Percentiles rank a stretch among this genome's conserved stretches.
These are phyloP conservation scores for Hanseniaspora vineae DNA, from an alignment of 805 yeast genomes.

Conservation along the genomic window DNA sequence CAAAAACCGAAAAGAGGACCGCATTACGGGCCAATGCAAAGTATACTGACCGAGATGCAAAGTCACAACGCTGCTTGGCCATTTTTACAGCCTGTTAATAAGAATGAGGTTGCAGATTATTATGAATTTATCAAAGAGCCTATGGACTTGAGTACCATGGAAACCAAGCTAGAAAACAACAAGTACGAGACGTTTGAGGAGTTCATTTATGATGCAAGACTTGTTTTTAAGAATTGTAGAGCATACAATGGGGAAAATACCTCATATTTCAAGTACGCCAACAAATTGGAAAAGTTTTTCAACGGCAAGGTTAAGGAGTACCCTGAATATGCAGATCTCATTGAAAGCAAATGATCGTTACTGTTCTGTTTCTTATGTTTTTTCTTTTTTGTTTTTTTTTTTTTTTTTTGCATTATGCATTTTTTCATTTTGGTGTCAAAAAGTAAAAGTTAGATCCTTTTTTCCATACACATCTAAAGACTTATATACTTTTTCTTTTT, in stretches of 20 bases:
- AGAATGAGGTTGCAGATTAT: slow-evolving; percentile 91
- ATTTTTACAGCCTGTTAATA: slow-evolving; percentile 81
- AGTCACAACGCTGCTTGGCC: slow-evolving; percentile 99
- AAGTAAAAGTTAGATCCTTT: too few species aligned
- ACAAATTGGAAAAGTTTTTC: slow-evolving; percentile 82
- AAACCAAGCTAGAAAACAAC: slow-evolving; percentile 80
- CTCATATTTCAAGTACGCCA: slow-evolving; percentile 91
- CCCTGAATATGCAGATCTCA: slow-evolving; percentile 79
- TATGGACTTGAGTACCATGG: slow-evolving; percentile 96
- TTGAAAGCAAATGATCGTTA: slow-evolving; percentile 12
- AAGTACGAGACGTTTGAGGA: slow-evolving; percentile 84
- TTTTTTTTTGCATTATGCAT: too few species aligned
- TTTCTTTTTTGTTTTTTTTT: too few species aligned
- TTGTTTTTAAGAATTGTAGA: slow-evolving; percentile 84
- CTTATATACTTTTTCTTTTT: too few species aligned
- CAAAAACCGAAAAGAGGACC: slow-evolving; percentile 91
- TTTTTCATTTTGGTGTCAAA: too few species aligned
- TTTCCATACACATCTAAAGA: too few species aligned
- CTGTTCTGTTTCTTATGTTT: too few species aligned
- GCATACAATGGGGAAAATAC: slow-evolving; percentile 88
- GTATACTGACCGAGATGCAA: slow-evolving; percentile 73
- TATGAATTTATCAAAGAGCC: slow-evolving; percentile 95
- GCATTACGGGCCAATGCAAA: slow-evolving; percentile 88
- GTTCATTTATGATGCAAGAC: slow-evolving; percentile 75
- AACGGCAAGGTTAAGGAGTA: slow-evolving; percentile 71